Evolutionary conservation across 2,329 filamentous ascomycete species (phyloP).

Genomic region (Xylariomycetidae sp.): DNA sequence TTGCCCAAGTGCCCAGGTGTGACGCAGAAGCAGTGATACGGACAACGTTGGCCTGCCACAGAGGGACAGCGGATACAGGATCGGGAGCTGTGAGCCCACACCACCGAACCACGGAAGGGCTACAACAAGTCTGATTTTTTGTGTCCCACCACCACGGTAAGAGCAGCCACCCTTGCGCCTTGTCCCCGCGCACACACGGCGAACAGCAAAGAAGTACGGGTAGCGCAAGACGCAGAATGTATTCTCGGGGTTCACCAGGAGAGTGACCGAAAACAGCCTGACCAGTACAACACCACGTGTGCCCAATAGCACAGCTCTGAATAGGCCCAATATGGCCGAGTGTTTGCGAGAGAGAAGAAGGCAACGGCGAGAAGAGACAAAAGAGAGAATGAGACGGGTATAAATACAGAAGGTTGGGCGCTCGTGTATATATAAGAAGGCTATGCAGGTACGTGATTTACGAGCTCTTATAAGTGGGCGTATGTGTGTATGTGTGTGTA

Average conservation of each 20-base stretch:
- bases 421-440: neutral
- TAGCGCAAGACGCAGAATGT: conserved; percentile 18
- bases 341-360: conserved; percentile 8
- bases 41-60: conserved; percentile 42
- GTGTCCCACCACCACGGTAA: conserved; percentile 32
- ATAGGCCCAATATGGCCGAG: no score
- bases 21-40: conserved; percentile 36
- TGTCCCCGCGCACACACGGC: conserved; percentile 19
- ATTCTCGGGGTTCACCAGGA: conserved; percentile 20
- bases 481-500: no score
- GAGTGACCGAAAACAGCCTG: conserved; percentile 17
- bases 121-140: conserved; percentile 29
- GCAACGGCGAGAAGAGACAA: conserved; percentile 4
- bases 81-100: conserved; percentile 34
- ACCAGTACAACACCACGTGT: conserved; percentile 17
- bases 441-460: neutral
- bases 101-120: conserved; percentile 29
- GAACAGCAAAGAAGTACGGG: no score
- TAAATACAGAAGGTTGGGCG: no score
- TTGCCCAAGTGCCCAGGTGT: conserved; percentile 22
- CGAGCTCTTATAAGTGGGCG: no score
- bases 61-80: conserved; percentile 33
- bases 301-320: no score
- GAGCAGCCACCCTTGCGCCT: conserved; percentile 32
- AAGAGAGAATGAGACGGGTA: conserved; percentile 4